Conservation (phyloP, 495 filamentous ascomycete genomes). For the Durotheca rogersii region DNA sequence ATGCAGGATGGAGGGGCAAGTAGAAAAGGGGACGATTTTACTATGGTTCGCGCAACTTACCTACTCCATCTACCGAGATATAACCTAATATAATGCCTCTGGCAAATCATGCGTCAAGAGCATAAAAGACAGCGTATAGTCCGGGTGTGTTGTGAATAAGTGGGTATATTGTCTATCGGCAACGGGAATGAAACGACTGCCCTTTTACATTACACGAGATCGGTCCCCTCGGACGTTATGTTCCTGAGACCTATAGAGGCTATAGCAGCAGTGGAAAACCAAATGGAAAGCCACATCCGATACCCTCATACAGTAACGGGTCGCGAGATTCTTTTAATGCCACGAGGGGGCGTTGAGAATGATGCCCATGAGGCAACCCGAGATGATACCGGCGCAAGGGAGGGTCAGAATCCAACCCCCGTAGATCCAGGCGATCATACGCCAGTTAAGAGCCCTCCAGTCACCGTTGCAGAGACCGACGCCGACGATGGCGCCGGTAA, state of each 20-base stretch:
- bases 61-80: no score
- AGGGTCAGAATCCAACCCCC: constrained; percentile 61
- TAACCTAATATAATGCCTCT: no score
- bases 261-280: no score
- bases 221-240: no score
- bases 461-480: constrained; percentile 63
- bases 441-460: constrained; percentile 60
- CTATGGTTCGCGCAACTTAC: no score
- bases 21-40: no score
- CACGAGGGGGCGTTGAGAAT: constrained; percentile 57
- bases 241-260: no score
- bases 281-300: no score
- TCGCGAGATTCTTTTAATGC: background rate
- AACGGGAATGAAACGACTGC: background rate
- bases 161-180: background rate
- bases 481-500: constrained; percentile 61
- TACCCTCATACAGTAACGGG: background rate
- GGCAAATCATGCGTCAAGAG: no score
- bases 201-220: background rate
- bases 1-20: no score
- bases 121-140: no score
- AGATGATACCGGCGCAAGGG: constrained; percentile 56
- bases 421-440: constrained; percentile 59
- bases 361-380: constrained; percentile 58
- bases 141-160: no score